A percentile compares a stretch with the other conserved stretches of the same genome.
Evolutionary conservation across 257 asterid species (phyloP).

Genomic region (Nicotiana sylvestris): DNA sequence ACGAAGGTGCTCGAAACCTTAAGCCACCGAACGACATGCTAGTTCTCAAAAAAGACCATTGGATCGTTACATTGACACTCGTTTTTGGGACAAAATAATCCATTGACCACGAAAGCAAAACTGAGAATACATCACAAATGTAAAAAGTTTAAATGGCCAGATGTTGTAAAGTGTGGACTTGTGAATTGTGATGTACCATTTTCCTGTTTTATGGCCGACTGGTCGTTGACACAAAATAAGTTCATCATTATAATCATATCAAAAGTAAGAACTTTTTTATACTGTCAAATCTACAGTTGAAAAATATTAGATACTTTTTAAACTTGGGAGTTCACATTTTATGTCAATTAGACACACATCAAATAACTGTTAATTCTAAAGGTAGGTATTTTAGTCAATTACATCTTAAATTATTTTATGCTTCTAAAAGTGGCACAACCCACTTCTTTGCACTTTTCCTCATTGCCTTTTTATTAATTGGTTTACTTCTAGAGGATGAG

Average conservation of each 20-base stretch:
- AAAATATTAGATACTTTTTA: background rate
- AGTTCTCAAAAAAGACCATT: too few relatives aligned
- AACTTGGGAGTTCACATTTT: background rate
- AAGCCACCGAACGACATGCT: too few relatives aligned
- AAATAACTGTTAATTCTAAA: background rate
- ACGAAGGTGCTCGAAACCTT: too few relatives aligned
- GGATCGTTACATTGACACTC: too few relatives aligned
- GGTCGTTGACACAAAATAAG: background rate
- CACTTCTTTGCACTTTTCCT: too few relatives aligned
- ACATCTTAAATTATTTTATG: background rate
- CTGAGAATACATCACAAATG: background rate
- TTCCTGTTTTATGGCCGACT: background rate
- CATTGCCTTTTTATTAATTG: too few relatives aligned
- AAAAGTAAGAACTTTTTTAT: background rate
- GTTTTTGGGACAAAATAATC: background rate
- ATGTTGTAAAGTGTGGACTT: background rate
- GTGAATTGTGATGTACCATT: background rate
- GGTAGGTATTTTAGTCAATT: background rate
- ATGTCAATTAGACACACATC: background rate
- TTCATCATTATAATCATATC: background rate
- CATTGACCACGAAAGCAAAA: background rate
- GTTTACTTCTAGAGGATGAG: too few relatives aligned
- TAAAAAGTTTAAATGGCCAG: too few relatives aligned
- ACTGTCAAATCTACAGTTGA: constrained; percentile 3
- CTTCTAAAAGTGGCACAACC: background rate